Percentiles rank a stretch among this genome's conserved stretches.
phyloP scores from a whole-genome alignment of 352 stramenopile species.

The Plasmopara viticola region DNA sequence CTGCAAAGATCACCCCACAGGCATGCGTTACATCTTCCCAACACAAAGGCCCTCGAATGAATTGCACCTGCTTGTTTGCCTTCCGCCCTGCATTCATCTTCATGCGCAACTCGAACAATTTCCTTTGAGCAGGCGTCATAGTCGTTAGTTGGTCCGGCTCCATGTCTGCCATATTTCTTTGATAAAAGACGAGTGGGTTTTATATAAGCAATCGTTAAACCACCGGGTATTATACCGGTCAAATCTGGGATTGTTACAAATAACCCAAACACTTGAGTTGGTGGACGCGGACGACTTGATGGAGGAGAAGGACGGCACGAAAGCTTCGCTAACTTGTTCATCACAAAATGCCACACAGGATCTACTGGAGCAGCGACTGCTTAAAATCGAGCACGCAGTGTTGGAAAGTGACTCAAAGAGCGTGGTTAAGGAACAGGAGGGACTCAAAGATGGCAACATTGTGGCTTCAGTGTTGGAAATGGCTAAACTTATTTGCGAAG shows the following conservation, averaged over 20 bases:
- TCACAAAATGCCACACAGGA: conserved; percentile 32
- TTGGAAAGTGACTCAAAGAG: conserved; percentile 41
- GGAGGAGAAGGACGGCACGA: conserved; percentile 54
- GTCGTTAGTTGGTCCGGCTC: conserved; percentile 42
- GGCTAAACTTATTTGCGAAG: conserved; percentile 51
- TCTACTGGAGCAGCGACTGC: conserved; percentile 29
- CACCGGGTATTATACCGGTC: no score
- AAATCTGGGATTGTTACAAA: no score
- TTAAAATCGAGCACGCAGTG: conserved; percentile 47
- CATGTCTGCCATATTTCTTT: conserved; percentile 17
- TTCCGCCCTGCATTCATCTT: conserved; percentile 78
- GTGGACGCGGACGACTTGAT: conserved; percentile 50
- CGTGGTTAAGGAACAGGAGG: conserved; percentile 8
- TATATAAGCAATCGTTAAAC: no score
- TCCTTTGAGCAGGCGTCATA: conserved; percentile 72
- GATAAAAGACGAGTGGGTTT: not conserved
- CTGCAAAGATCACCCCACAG: conserved; percentile 17
- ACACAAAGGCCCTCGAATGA: not conserved
- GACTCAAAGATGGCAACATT: conserved; percentile 15
- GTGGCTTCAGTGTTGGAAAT: conserved; percentile 31
- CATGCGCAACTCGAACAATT: conserved; percentile 84
- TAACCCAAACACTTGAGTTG: conserved; percentile 18
- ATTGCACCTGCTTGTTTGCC: conserved; percentile 64
- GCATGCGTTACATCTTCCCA: not conserved
- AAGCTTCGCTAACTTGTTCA: conserved; percentile 32